A percentile compares a stretch with the other conserved stretches of the same genome.
Evolutionary conservation across 345 rosid species (phyloP).

Genomic region (Citrus australasica): DNA sequence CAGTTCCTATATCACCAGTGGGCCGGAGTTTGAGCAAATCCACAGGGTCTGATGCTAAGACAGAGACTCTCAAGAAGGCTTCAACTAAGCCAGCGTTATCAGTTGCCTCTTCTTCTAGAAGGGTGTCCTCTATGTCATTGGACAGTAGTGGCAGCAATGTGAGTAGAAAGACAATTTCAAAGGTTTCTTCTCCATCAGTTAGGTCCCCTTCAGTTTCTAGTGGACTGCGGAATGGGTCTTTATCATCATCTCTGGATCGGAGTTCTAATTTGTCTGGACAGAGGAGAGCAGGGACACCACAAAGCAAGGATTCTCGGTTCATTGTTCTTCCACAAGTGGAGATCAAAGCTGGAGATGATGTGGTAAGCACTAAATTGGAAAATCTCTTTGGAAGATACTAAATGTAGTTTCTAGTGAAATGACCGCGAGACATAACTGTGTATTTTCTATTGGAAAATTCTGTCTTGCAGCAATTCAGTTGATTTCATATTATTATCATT

Average conservation of each 20-base stretch:
- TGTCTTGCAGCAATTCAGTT: neutral
- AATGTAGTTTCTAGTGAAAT: neutral
- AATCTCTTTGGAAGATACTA: neutral
- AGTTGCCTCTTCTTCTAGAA: constrained; percentile 52
- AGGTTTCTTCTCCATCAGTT: constrained; percentile 60
- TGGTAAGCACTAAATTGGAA: constrained; percentile 52
- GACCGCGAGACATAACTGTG: neutral
- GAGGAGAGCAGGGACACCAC: constrained; percentile 57
- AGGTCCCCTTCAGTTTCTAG: constrained; percentile 68
- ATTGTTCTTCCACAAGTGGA: constrained; percentile 95
- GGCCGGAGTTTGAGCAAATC: constrained; percentile 51
- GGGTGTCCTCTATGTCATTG: constrained; percentile 52
- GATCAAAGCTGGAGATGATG: constrained; percentile 82
- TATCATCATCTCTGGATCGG: constrained; percentile 61
- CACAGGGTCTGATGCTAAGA: constrained; percentile 44
- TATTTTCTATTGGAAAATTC: neutral
- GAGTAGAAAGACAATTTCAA: constrained; percentile 54
- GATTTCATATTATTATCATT: neutral
- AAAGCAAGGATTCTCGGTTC: constrained; percentile 68
- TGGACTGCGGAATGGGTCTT: constrained; percentile 57
- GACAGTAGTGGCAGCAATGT: constrained; percentile 61
- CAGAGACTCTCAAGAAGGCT: constrained; percentile 43
- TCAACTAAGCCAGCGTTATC: constrained; percentile 46
- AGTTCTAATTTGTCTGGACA: constrained; percentile 68
- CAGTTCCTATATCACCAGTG: constrained; percentile 41